Conservation (phyloP, 257 asterid genomes). For the Solanum infundibuliforme region DNA sequence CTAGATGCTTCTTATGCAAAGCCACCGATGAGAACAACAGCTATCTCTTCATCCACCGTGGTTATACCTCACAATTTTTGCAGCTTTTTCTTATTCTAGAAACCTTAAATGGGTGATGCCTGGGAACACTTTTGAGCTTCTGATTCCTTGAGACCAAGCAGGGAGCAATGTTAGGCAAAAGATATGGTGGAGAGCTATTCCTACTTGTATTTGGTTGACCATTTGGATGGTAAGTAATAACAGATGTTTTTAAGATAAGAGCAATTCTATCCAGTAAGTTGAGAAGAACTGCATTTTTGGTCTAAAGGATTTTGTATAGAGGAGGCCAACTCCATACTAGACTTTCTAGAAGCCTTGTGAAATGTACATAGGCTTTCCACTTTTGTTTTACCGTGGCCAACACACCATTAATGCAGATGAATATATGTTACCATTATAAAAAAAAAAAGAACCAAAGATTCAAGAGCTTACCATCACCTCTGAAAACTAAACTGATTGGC, state of each 20-base stretch:
- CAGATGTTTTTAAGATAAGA: not conserved
- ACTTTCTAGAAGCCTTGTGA: not conserved
- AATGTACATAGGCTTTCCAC: not conserved
- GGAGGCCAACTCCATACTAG: not conserved
- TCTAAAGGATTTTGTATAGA: not conserved
- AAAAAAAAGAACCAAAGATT: not conserved
- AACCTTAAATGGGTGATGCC: not conserved
- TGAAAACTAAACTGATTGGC: not conserved
- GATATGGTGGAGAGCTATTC: not conserved
- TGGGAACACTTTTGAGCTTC: not conserved
- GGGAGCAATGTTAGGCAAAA: not conserved
- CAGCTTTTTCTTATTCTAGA: not conserved
- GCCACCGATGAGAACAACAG: not conserved
- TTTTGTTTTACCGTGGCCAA: not conserved
- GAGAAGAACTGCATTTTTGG: not conserved
- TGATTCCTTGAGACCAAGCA: not conserved
- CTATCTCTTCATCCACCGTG: not conserved
- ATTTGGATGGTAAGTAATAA: not conserved
- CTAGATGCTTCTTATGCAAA: not conserved
- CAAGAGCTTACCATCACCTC: not conserved
- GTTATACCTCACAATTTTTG: not conserved
- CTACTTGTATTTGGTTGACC: not conserved
- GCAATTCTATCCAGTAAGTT: not conserved
- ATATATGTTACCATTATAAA: not conserved
- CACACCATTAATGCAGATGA: not conserved